A percentile compares a stretch with the other conserved stretches of the same genome.
These are phyloP conservation scores for Vairimorpha ceranae DNA, from an alignment of 371 early-diverging fungal genomes.

Conservation along the genomic window DNA sequence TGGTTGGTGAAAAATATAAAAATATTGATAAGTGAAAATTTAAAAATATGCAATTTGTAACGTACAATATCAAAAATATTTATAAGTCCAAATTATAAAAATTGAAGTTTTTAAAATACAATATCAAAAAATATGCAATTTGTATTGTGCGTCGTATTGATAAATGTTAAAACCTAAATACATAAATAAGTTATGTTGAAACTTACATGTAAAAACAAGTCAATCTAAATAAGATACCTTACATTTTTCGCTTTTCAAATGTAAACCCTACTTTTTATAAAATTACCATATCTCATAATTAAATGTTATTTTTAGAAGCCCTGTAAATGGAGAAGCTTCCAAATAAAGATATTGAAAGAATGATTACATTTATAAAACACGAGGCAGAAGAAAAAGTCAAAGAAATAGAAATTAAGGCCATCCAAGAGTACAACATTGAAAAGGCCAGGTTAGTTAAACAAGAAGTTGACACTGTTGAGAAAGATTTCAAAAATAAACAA, in stretches of 20 bases:
- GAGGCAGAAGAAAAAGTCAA: slow-evolving; percentile 60
- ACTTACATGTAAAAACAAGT: no score
- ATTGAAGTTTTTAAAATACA: no score
- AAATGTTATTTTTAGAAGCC: no score
- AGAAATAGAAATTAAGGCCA: slow-evolving; percentile 59
- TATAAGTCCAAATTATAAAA: no score
- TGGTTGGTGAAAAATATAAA: background rate
- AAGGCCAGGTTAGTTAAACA: slow-evolving; percentile 51
- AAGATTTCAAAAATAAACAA: slow-evolving; percentile 36
- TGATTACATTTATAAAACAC: slow-evolving; percentile 62
- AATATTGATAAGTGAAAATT: background rate
- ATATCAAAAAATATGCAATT: no score
- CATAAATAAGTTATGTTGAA: no score
- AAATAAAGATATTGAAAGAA: slow-evolving; percentile 61
- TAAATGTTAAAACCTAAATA: no score
- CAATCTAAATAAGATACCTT: no score
- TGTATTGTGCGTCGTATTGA: no score
- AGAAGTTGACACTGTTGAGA: slow-evolving; percentile 27
- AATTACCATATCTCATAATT: no score
- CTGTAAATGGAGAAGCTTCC: slow-evolving; percentile 52
- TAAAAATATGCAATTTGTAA: no score
- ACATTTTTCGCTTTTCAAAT: background rate
- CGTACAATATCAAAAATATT: no score
- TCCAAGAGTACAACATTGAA: slow-evolving; percentile 56
- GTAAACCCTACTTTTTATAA: background rate